Evolutionary conservation across 148 eudicot genomes (phyloP).

Genomic region (Simmondsia chinensis): DNA sequence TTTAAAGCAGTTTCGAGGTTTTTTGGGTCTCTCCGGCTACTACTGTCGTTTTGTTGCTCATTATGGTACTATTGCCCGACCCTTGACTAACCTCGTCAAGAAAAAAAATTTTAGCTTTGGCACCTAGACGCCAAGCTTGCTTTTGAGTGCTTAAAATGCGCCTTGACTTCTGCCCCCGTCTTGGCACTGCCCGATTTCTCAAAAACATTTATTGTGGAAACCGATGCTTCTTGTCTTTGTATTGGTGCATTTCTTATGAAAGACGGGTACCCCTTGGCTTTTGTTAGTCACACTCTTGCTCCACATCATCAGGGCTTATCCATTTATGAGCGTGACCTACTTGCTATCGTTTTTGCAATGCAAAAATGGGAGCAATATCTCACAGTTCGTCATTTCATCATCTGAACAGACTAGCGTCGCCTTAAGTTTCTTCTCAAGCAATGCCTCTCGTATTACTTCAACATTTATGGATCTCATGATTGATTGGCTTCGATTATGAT

Average conservation of each 20-base stretch:
- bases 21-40: too few relatives aligned
- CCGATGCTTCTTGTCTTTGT: neutral
- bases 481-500: neutral
- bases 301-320: neutral
- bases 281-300: neutral
- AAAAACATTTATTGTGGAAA: neutral
- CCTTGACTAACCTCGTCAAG: too few relatives aligned
- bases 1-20: too few relatives aligned
- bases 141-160: neutral
- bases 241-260: neutral
- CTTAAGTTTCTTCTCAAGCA: neutral
- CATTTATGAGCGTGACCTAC: neutral
- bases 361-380: conserved; percentile 1
- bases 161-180: conserved; percentile 6
- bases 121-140: neutral
- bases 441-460: neutral
- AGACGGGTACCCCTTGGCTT: neutral
- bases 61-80: too few relatives aligned
- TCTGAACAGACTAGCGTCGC: neutral
- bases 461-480: neutral
- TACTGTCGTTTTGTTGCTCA: too few relatives aligned
- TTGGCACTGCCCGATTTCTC: conserved; percentile 4
- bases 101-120: too few relatives aligned
- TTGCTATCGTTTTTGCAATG: neutral
- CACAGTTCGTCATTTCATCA: neutral